Evolutionary conservation across 331 rosid genomes (phyloP), one percentile per base, ranked within the genome.

Genomic region (Malus hybrid): DNA sequence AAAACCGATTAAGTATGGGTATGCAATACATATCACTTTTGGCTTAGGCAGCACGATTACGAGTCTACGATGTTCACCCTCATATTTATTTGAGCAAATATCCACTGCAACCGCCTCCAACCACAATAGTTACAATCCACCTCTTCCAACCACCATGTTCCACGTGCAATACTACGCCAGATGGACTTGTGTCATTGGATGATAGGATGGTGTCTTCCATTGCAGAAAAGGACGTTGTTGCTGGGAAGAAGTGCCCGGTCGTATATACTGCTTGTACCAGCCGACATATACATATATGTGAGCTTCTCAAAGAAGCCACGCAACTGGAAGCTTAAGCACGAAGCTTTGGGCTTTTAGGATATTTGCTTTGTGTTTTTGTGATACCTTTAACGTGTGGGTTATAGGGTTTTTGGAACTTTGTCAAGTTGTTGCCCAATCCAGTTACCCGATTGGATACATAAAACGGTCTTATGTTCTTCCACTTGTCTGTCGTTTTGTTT

Each of bases 241-340:
- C 75, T 77, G 64, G 52, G 3, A 42, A 82, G 5, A 26, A 60
- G 13, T 67, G 2, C 71, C 39, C 70, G 11, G 19, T 22, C 2
- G 18, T 36, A 32, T 32, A 69, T 50, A n/a, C 69, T 29, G 33
- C 75, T 19, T 77, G 67, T 66, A 65, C 69, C 26, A 83, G 76
- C 86, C 92, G 85, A 87, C 90, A 81, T 44, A 18, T 14, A 53
- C 33, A 52, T 56, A 6, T 34, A 20, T 48, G 32, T 46, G 15
- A 77, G 77, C 97, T 86, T 91, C 87, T 86, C 75, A 75, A 74
- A 57, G 78, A 89, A 86, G 95, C 82, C 82, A 89, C 88, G 82
- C 84, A 89, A 86, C 61, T 9, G 48, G 75, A 84, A 83, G 71
- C 97, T 87, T 89, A 48, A 19, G 60, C 75, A 18, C 12, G 63